A percentile compares a stretch with the other conserved stretches of the same genome.
These are phyloP conservation scores for Chlorella sp. DNA, from an alignment of 139 green algal species.

Conservation along the genomic window DNA sequence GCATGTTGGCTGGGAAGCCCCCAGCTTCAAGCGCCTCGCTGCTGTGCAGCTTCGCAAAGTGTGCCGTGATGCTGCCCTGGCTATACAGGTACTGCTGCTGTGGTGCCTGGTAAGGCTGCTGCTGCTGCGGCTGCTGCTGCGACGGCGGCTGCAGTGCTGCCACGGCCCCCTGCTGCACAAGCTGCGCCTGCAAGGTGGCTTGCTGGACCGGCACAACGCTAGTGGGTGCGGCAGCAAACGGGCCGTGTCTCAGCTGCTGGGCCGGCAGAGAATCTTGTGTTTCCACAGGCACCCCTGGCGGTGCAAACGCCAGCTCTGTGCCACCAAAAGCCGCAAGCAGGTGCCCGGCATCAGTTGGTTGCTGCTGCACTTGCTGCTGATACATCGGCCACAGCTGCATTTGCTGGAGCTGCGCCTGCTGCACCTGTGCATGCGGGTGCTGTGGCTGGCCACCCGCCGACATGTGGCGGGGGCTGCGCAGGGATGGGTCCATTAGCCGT, in stretches of 20 bases:
- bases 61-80: neutral
- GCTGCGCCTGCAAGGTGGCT: neutral
- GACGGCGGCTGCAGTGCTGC: neutral
- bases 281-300: too few relatives aligned
- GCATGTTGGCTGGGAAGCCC: too few relatives aligned
- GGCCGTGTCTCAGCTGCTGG: neutral
- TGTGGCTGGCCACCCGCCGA: neutral
- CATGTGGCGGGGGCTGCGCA: neutral
- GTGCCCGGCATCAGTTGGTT: too few relatives aligned
- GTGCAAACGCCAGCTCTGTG: too few relatives aligned
- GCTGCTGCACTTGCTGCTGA: neutral
- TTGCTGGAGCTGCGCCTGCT: slow-evolving; percentile 7
- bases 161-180: neutral
- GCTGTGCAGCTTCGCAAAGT: slow-evolving; percentile 5
- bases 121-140: neutral
- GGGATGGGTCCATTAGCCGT: neutral
- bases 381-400: neutral
- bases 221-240: too few relatives aligned
- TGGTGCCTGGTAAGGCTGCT: neutral
- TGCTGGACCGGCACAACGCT: neutral
- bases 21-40: too few relatives aligned
- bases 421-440: neutral
- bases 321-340: too few relatives aligned
- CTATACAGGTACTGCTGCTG: neutral
- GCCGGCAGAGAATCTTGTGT: too few relatives aligned